Base-by-base conservation (phyloP, 169 alveolate species). In the Sarcocystis neurona region DNA sequence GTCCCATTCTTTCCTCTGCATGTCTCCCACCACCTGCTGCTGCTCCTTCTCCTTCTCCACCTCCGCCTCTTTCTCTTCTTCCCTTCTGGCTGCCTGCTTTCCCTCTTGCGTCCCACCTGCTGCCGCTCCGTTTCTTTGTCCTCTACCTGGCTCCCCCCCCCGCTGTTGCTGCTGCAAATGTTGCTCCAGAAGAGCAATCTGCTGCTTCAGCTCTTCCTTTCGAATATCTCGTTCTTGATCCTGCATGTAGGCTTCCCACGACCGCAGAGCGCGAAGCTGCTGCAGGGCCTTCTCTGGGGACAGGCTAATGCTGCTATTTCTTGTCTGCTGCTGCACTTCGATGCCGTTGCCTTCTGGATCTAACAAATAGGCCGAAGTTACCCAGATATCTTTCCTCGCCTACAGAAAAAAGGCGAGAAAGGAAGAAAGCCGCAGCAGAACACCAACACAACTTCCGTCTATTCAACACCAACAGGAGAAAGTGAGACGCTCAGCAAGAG, bases 331-430 rank as follows among this genome's bases (percentile, higher is more conserved):
- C 50, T n/a, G 47, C 75, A 86, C 84, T 47, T 86, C 90, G 15
- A 86, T 79, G 3, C 90, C 90, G 47, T 86, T 86, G 12, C 90
- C 90, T 66, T 86, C 90, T 4, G 90, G 90, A 79, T 86, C 90
- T 2, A 86, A 41, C 37, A 86, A 37, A 32, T 70, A 86, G 63
- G 85, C 79, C 41, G 86, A 70, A 44, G 48, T 72, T 27, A 27
- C 79, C 90, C 90, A 86, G 41, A 86, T 10, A 63, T 86, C 90
- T 70, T 86, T 79, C 74, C 90, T 85, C 60, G 90, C 90, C 90
- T 86, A 47, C 56, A 72, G 60, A 34, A n/a, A 50, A 50, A 39
- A 44, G 46, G 20, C n/a, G n/a, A n/a, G n/a, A n/a, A n/a, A n/a
- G n/a, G n/a, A n/a, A n/a, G n/a, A n/a, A n/a, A n/a, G n/a, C n/a